Conservation (phyloP, 768 basidiomycete species). For the Trametes villosa region DNA sequence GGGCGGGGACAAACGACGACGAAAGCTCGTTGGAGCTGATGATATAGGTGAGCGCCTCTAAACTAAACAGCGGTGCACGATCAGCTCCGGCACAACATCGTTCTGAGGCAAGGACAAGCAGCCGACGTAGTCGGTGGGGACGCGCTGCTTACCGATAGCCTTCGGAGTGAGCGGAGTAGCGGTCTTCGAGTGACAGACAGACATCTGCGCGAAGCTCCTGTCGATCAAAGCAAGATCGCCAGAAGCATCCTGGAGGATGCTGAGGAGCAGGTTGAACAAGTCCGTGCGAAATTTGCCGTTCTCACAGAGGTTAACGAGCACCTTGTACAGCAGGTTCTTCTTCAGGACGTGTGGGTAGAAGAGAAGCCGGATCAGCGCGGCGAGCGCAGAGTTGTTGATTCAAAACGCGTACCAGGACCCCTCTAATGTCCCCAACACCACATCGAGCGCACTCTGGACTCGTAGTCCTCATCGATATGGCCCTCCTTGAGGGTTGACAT, state of each 20-base stretch:
- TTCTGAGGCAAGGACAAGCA: constrained; percentile 59
- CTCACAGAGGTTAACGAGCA: constrained; percentile 94
- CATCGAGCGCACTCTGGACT: too few relatives aligned
- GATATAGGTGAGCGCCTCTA: constrained; percentile 83
- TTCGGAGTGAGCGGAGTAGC: constrained; percentile 44
- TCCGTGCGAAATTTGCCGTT: constrained; percentile 91
- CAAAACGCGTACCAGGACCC: too few relatives aligned
- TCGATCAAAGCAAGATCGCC: constrained; percentile 92
- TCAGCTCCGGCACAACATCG: constrained; percentile 88
- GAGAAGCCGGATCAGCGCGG: constrained; percentile 88
- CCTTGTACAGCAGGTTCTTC: constrained; percentile 84
- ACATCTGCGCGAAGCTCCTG: constrained; percentile 92
- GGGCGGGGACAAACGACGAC: constrained; percentile 92
- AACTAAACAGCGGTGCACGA: constrained; percentile 95
- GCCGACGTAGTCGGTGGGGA: constrained; percentile 53
- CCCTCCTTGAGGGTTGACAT: too few relatives aligned
- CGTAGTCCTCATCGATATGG: too few relatives aligned
- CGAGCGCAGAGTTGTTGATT: constrained; percentile 90
- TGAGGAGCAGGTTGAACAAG: constrained; percentile 90
- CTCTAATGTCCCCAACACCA: too few relatives aligned
- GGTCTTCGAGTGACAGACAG: constrained; percentile 65
- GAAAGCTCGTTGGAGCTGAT: constrained; percentile 84
- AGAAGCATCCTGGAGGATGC: constrained; percentile 92
- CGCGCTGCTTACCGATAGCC: constrained; percentile 71
- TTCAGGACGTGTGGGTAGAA: constrained; percentile 95